Base-by-base conservation (phyloP, 768 basidiomycete species). In the Rhodotorula kratochvilovae region DNA sequence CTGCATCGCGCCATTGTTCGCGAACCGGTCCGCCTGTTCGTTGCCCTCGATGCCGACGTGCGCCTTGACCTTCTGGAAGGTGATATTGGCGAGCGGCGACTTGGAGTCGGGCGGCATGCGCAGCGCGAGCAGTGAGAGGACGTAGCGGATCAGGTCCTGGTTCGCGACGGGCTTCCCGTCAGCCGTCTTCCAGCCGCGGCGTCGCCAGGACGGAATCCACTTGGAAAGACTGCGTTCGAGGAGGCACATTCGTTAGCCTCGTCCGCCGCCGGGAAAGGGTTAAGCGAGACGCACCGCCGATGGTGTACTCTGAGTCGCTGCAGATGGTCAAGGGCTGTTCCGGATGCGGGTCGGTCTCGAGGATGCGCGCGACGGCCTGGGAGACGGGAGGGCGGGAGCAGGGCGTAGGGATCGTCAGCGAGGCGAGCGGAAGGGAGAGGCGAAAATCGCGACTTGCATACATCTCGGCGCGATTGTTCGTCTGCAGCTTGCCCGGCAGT, bases 381-480 rank as follows among this genome's bases (percentile, higher is more conserved):
- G 43, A 19, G 66, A 39, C 10, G 46, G 29, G 11, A 70, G 39
- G 13, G 53, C 66, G 23, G 7, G 11, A 17, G 50, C 12, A 27
- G 5, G 16, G 33, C 23, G 53, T 8, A 21, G 45, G 66, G 23
- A 70, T 53, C 61, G 31, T 63, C 51, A 42, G 54, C n/a, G 50
- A 33, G 11, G 11, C 4, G 29, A 67, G 33, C 46, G 39, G 36
- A 48, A 12, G 66, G 33, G 50, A 63, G 29, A 46, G 53, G 23
- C 62, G n/a, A 21, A 29, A 19, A 57, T 45, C n/a, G 56, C 31
- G 25, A 83, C 85, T 65, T 67, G 91, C 93, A 65, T 92, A 86
- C 43, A 95, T 83, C 79, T 96, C 93, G 19, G 92, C 93, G 39
- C 92, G 82, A 70, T 92, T 92, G 78, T 93, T 93, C 3, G 91